These are phyloP conservation scores for Cladosporium austrohemisphaericum DNA, from an alignment of 2,329 filamentous ascomycete species.

Conservation along the genomic window DNA sequence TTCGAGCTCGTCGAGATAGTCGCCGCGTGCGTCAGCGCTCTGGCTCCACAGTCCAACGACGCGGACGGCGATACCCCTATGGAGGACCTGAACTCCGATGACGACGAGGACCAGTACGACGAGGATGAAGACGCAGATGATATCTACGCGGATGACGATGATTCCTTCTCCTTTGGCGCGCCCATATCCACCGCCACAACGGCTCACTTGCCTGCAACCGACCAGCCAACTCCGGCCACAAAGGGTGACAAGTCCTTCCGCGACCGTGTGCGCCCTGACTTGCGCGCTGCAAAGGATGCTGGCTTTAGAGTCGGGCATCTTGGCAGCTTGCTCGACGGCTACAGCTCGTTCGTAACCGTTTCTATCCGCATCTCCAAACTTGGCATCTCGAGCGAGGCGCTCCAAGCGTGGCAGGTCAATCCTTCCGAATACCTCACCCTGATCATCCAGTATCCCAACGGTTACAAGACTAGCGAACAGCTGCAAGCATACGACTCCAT, in stretches of 20 bases:
- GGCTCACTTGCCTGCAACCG: background rate
- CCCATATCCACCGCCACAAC: slow-evolving; percentile 1
- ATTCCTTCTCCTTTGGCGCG: slow-evolving; percentile 23
- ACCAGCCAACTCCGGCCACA: slow-evolving; percentile 2
- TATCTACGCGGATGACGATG: slow-evolving; percentile 36
- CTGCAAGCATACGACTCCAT: slow-evolving; percentile 43
- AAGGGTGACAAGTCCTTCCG: slow-evolving; percentile 18
- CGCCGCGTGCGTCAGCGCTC: slow-evolving; percentile 36
- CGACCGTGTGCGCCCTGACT: slow-evolving; percentile 46
- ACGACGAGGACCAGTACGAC: slow-evolving; percentile 33
- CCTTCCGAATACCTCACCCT: slow-evolving; percentile 68
- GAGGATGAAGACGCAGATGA: slow-evolving; percentile 34
- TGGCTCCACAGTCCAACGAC: slow-evolving; percentile 25
- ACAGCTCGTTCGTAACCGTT: slow-evolving; percentile 57
- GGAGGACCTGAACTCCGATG: slow-evolving; percentile 34
- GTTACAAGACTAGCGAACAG: slow-evolving; percentile 59
- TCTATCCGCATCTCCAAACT: slow-evolving; percentile 68
- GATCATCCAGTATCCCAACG: slow-evolving; percentile 61
- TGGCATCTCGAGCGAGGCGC: slow-evolving; percentile 67
- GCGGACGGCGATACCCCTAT: slow-evolving; percentile 43
- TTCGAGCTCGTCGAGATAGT: slow-evolving; percentile 49
- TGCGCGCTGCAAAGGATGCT: slow-evolving; percentile 57
- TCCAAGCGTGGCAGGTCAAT: slow-evolving; percentile 72
- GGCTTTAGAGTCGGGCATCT: slow-evolving; percentile 69
- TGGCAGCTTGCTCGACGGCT: slow-evolving; percentile 47